Conservation (phyloP, 2,329 filamentous ascomycete species). For the Talaromyces sp. region DNA sequence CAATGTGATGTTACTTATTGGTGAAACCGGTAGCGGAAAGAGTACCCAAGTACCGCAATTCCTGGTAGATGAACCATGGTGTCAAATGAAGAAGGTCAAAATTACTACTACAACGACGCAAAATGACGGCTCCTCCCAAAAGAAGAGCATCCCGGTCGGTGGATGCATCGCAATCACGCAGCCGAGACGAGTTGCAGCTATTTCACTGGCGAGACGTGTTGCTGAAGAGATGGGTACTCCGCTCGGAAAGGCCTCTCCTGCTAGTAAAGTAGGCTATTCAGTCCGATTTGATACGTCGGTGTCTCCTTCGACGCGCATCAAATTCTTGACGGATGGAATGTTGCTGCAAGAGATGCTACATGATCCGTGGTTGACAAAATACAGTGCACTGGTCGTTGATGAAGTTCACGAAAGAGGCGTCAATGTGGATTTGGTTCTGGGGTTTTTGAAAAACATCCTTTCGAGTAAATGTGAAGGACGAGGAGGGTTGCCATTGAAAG, state of each 20-base stretch:
- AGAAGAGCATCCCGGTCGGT: slow-evolving; percentile 53
- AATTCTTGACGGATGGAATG: slow-evolving; percentile 95
- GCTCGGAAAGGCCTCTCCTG: slow-evolving; percentile 54
- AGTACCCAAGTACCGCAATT: slow-evolving; percentile 96
- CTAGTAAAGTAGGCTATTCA: slow-evolving; percentile 76
- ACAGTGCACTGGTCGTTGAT: slow-evolving; percentile 87
- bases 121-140: slow-evolving; percentile 20
- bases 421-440: slow-evolving; percentile 85
- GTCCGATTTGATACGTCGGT: slow-evolving; percentile 89
- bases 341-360: slow-evolving; percentile 86
- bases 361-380: slow-evolving; percentile 75
- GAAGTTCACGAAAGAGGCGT: slow-evolving; percentile 96
- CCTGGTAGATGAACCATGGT: slow-evolving; percentile 74
- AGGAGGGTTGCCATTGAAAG: slow-evolving; percentile 71
- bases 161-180: slow-evolving; percentile 91
- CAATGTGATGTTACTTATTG: slow-evolving; percentile 77
- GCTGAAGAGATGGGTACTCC: slow-evolving; percentile 72
- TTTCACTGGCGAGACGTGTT: slow-evolving; percentile 81
- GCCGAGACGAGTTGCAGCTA: slow-evolving; percentile 87
- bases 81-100: slow-evolving; percentile 54
- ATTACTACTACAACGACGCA: slow-evolving; percentile 28
- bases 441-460: slow-evolving; percentile 78
- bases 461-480: slow-evolving; percentile 54
- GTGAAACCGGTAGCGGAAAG: slow-evolving; percentile 95
- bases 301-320: slow-evolving; percentile 77